Conservation (phyloP, 2,329 filamentous ascomycete species). For the Furcasterigmium furcatum region DNA sequence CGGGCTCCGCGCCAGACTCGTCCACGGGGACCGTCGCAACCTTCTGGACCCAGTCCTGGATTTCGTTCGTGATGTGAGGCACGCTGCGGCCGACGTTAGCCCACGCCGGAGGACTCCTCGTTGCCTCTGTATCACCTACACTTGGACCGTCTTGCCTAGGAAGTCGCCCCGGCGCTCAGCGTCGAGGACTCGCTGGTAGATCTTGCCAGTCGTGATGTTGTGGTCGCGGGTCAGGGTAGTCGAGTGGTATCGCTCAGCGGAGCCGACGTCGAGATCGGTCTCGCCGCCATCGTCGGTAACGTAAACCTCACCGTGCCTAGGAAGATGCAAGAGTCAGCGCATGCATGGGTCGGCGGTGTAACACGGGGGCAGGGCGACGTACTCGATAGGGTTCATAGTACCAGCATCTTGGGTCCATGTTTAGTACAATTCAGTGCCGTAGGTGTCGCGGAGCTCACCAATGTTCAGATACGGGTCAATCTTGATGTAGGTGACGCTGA, state of each 20-base stretch:
- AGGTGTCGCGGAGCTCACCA: constrained; percentile 4
- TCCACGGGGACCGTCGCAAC: constrained; percentile 86
- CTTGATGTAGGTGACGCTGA: constrained; percentile 61
- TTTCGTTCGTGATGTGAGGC: constrained; percentile 86
- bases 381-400: constrained; percentile 25
- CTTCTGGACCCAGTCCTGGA: constrained; percentile 88
- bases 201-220: constrained; percentile 97
- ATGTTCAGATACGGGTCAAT: constrained; percentile 49
- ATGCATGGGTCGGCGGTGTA: background rate
- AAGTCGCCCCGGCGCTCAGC: constrained; percentile 69
- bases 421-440: constrained; percentile 3
- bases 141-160: constrained; percentile 83
- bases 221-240: constrained; percentile 68
- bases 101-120: no score
- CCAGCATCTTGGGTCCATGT: constrained; percentile 9
- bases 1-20: constrained; percentile 75
- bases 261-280: constrained; percentile 50
- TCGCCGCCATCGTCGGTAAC: constrained; percentile 77
- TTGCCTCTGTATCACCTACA: constrained; percentile 32
- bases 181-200: constrained; percentile 80
- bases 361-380: no score
- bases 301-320: constrained; percentile 82
- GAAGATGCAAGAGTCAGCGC: background rate
- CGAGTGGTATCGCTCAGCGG: no score
- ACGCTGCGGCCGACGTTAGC: constrained; percentile 39